phyloP scores from a whole-genome alignment of 768 basidiomycete genomes.

The Sutorius australiensis region DNA sequence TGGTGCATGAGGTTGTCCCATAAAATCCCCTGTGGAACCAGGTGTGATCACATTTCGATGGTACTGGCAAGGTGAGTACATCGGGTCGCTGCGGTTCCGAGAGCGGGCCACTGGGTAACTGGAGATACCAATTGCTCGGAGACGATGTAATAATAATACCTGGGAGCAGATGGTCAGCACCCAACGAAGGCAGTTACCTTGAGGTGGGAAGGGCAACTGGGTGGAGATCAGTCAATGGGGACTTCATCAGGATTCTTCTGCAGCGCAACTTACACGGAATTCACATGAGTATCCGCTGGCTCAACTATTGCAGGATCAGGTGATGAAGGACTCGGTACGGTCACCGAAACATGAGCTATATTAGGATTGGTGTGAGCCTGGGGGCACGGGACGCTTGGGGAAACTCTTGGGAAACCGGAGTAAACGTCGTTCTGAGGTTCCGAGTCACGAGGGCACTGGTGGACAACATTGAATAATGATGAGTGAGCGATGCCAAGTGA shows the following conservation, averaged over 20 bases:
- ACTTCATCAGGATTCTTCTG: background rate
- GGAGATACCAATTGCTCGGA: background rate
- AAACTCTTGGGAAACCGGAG: too few species aligned
- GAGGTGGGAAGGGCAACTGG: background rate
- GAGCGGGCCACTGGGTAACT: background rate
- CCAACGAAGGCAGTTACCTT: background rate
- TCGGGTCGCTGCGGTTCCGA: conserved; percentile 2
- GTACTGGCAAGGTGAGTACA: background rate
- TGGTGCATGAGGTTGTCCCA: background rate
- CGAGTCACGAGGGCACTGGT: too few species aligned
- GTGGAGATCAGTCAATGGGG: too few species aligned
- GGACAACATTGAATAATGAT: too few species aligned
- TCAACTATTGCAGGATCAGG: background rate
- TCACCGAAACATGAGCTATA: too few species aligned
- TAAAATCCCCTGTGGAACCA: background rate
- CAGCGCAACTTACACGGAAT: background rate
- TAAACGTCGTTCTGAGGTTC: too few species aligned
- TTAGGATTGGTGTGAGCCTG: too few species aligned
- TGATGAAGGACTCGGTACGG: too few species aligned
- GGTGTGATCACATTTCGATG: background rate
- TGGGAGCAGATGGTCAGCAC: background rate
- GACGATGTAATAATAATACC: background rate
- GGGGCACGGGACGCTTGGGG: too few species aligned
- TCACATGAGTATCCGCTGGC: background rate
- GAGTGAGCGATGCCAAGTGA: too few species aligned